A percentile compares a stretch with the other conserved stretches of the same genome.
Conservation (phyloP, 495 filamentous ascomycete species). For the Lasiosphaeris hirsuta region DNA sequence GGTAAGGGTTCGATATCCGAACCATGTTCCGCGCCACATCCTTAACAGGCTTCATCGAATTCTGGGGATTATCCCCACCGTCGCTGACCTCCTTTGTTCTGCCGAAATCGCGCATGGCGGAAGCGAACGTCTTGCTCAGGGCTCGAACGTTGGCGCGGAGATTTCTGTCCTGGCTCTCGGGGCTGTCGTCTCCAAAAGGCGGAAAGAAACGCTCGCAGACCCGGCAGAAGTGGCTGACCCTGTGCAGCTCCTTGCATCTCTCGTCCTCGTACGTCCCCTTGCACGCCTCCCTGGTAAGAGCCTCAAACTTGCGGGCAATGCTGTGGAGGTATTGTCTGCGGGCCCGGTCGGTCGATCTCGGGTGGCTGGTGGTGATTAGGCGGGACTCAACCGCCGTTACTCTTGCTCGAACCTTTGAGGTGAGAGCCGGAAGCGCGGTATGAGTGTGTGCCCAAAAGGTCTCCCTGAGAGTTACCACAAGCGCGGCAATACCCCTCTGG, state of each 20-base stretch:
- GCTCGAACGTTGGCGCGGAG: neutral
- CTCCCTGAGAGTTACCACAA: neutral
- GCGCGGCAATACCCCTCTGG: neutral
- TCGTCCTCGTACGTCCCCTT: neutral
- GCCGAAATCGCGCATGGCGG: neutral
- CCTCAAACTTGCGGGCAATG: neutral
- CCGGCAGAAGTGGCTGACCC: neutral
- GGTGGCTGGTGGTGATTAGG: neutral
- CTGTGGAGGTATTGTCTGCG: neutral
- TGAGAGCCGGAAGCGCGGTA: neutral
- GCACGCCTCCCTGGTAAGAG: slow-evolving; percentile 1
- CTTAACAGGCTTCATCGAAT: no score
- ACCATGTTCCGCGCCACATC: neutral
- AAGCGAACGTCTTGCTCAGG: neutral
- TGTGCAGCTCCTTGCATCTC: neutral
- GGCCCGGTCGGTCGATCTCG: neutral
- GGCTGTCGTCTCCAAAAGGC: neutral
- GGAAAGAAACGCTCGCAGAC: neutral
- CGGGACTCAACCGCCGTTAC: neutral
- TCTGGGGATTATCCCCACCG: no score
- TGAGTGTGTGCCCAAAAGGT: neutral
- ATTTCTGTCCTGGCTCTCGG: neutral
- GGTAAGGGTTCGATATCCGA: no score
- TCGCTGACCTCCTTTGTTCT: neutral
- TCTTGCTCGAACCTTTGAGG: neutral